Conservation (phyloP, 1,284 basidiomycete species). For the Sporisorium scitamineum region DNA sequence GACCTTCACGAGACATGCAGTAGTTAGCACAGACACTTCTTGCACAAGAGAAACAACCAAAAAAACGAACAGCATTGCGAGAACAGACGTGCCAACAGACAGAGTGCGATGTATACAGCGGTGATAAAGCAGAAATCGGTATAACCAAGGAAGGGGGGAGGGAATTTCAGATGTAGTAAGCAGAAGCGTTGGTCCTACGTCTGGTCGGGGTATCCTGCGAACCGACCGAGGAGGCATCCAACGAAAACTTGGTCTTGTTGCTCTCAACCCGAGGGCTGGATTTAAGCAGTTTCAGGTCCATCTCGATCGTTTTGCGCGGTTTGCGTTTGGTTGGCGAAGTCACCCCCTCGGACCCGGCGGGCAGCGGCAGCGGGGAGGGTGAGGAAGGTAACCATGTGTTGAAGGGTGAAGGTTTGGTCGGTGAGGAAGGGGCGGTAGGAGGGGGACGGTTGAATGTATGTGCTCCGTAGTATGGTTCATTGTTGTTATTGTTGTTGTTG, state of each 20-base stretch:
- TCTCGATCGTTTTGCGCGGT: slow-evolving; percentile 58
- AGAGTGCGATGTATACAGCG: no score
- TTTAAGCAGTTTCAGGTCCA: slow-evolving; percentile 53
- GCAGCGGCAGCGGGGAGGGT: slow-evolving; percentile 49
- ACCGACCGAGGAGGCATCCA: background rate
- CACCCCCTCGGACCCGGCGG: background rate
- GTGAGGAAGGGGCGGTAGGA: slow-evolving; percentile 23
- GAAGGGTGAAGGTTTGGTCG: slow-evolving; percentile 21
- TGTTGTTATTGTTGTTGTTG: background rate
- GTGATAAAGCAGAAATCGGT: no score
- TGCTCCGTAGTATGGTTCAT: slow-evolving; percentile 56
- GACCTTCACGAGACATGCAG: no score
- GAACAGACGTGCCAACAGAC: background rate
- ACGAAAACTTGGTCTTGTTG: slow-evolving; percentile 22
- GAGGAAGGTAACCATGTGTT: slow-evolving; percentile 14
- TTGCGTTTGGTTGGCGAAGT: slow-evolving; percentile 25
- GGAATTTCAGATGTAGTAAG: slow-evolving; percentile 37
- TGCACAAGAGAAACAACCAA: no score
- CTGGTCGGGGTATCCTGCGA: slow-evolving; percentile 30
- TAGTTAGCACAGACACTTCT: no score
- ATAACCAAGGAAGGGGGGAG: background rate
- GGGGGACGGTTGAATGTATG: slow-evolving; percentile 58
- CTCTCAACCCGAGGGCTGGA: slow-evolving; percentile 42
- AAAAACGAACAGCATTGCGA: no score
- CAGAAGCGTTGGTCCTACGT: slow-evolving; percentile 39